Base-by-base conservation (phyloP, 1,284 basidiomycete species). In the Boletus hoseneyae region DNA sequence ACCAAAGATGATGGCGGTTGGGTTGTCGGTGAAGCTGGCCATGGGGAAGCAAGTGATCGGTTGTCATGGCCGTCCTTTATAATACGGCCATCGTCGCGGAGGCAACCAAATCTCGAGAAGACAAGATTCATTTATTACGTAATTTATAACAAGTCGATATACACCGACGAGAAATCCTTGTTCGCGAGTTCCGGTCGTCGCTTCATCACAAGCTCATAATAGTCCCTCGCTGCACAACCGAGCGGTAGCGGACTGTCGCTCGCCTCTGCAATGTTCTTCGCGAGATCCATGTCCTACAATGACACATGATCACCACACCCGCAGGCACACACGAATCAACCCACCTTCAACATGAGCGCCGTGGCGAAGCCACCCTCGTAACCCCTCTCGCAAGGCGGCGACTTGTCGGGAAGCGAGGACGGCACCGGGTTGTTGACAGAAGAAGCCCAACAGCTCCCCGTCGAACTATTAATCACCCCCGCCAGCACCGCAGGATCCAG, bases 371-470 rank as follows among this genome's bases (percentile, higher is more conserved):
- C 90, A 16, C 87, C 91, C 54, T 91, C 84, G 57, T 89, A 96
- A 43, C 84, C 80, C 19, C 87, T 76, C 66, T 92, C 89, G 57
- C 90, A 91, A 0, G 93, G 93, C 7, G 91, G 86, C 6, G 80
- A 78, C 63, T 84, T 82, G 47, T 77, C 83, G 9, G 80, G 77
- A 44, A 93, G 68, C 11, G 91, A 84, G 13, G 76, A 77, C 9
- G 85, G 88, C 29, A 91, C 90, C 3, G 93, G 93, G 62, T 95
- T 95, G 72, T 96, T 96, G 45, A 87, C 80, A 16, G 87, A 85
- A 40, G 82, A 83, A 8, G 90, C 76, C 91, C 92, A 95, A 65
- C 90, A 93, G 19, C 74, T 73, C 12, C 90, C 88, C 0, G 90
- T 93, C 46, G 87, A 90, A 62, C 80, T 90, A 63, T 92, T 91